Evolutionary conservation across 441 rosid genomes (phyloP).

Genomic region (Raphanus hybrid): DNA sequence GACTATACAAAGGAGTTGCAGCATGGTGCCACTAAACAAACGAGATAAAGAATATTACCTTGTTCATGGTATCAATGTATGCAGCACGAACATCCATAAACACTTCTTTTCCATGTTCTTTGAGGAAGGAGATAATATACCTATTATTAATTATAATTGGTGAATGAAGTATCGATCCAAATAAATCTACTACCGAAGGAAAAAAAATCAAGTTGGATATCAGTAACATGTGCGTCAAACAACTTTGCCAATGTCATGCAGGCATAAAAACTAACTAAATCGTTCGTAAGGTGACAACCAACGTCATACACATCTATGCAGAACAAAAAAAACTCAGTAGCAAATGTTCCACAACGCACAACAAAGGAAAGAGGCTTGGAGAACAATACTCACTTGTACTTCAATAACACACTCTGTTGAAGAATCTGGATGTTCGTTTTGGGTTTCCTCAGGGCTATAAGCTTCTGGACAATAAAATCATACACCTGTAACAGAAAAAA

Average conservation of each 20-base stretch:
- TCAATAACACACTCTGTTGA: conserved; percentile 96
- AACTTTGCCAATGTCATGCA: conserved; percentile 8
- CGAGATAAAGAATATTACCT: conserved; percentile 59
- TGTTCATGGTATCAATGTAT: conserved; percentile 97
- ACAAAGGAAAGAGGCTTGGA: not conserved
- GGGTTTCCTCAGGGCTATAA: conserved; percentile 95
- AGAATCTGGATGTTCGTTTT: conserved; percentile 99
- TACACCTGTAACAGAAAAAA: conserved; percentile 63
- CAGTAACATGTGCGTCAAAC: conserved; percentile 17
- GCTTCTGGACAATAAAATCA: conserved; percentile 99
- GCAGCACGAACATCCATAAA: conserved; percentile 93
- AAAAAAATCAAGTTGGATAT: conserved; percentile 13
- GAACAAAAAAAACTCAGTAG: not conserved
- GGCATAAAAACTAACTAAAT: conserved; percentile 12
- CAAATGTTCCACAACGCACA: conserved; percentile 19
- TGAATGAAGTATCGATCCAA: conserved; percentile 14
- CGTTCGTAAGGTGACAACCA: conserved; percentile 14
- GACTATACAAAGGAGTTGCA: conserved; percentile 15
- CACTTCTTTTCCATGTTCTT: conserved; percentile 94
- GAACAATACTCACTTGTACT: conserved; percentile 80
- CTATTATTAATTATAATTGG: conserved; percentile 45
- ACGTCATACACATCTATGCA: conserved; percentile 14
- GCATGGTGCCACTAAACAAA: conserved; percentile 12
- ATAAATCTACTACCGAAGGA: conserved; percentile 15
- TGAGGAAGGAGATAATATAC: conserved; percentile 86